These are phyloP conservation scores for Ensete ventricosum DNA, from an alignment of 176 grass and related monocot genomes.

Conservation along the genomic window DNA sequence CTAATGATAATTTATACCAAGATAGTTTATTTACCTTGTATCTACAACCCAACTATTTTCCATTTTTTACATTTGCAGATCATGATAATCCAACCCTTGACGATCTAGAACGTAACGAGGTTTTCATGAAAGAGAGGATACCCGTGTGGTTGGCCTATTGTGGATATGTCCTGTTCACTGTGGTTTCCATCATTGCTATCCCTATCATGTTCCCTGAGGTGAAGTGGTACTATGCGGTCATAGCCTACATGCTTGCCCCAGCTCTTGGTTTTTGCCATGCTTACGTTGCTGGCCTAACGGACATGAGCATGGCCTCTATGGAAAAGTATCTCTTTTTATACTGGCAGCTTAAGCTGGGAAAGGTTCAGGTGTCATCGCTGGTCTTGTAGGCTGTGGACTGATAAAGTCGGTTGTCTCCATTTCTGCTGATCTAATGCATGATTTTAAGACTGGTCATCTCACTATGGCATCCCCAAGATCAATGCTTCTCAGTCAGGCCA, in stretches of 20 bases:
- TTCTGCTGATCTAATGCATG: constrained; percentile 94
- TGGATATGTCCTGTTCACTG: constrained; percentile 46
- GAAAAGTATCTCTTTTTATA: constrained; percentile 81
- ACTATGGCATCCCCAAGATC: constrained; percentile 66
- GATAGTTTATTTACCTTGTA: background rate
- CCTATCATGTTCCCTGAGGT: constrained; percentile 81
- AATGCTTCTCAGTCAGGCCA: constrained; percentile 65
- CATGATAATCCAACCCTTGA: constrained; percentile 38
- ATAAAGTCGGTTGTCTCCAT: constrained; percentile 83
- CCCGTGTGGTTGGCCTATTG: too few species aligned
- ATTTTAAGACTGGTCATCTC: constrained; percentile 82
- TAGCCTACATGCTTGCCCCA: constrained; percentile 81
- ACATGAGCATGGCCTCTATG: constrained; percentile 97
- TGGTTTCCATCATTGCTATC: constrained; percentile 43
- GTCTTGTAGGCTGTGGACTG: constrained; percentile 74
- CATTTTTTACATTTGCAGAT: constrained; percentile 31
- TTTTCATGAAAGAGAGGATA: constrained; percentile 65
- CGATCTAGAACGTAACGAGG: constrained; percentile 50
- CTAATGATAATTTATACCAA: background rate
- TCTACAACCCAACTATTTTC: background rate
- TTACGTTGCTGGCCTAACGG: constrained; percentile 84
- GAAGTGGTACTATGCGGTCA: constrained; percentile 90
- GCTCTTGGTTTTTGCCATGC: constrained; percentile 90
- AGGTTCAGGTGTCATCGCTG: constrained; percentile 73
- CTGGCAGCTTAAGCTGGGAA: constrained; percentile 77